Percentiles rank a stretch among this genome's conserved stretches.
These are phyloP conservation scores for Rhizopogon sp. DNA, from an alignment of 768 basidiomycete genomes.

Conservation along the genomic window DNA sequence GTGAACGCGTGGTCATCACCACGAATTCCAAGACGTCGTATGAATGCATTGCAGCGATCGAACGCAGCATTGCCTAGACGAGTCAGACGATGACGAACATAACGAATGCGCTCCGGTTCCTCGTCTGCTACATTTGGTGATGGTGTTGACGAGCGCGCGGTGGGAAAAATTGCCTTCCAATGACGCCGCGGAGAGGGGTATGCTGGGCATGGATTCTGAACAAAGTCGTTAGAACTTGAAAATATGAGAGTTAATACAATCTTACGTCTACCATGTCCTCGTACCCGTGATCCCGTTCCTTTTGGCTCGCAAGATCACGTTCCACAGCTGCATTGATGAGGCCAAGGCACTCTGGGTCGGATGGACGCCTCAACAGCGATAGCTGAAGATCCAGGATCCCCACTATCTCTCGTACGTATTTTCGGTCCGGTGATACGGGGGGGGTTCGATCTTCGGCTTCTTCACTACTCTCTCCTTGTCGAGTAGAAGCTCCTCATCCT, in stretches of 20 bases:
- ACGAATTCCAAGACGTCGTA: constrained; percentile 18
- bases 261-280: constrained; percentile 83
- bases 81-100: constrained; percentile 68
- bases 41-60: constrained; percentile 55
- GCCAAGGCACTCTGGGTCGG: constrained; percentile 58
- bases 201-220: constrained; percentile 59
- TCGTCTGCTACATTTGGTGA: constrained; percentile 8
- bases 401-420: constrained; percentile 44
- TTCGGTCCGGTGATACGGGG: constrained; percentile 50
- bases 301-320: constrained; percentile 61
- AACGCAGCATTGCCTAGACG: constrained; percentile 77
- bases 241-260: background rate
- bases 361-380: constrained; percentile 44
- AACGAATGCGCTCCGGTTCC: constrained; percentile 18
- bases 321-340: constrained; percentile 48
- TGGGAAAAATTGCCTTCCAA: constrained; percentile 56
- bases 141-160: constrained; percentile 28
- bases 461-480: constrained; percentile 68
- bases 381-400: constrained; percentile 32
- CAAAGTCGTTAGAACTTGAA: constrained; percentile 5
- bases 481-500: constrained; percentile 66
- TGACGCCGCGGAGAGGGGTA: constrained; percentile 55
- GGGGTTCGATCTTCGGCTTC: constrained; percentile 41
- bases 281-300: constrained; percentile 76
- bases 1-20: constrained; percentile 1